Evolutionary conservation across 2,329 filamentous ascomycete species (phyloP), one percentile per base, ranked within the genome.

Genomic region (Pyrenophora seminiperda): DNA sequence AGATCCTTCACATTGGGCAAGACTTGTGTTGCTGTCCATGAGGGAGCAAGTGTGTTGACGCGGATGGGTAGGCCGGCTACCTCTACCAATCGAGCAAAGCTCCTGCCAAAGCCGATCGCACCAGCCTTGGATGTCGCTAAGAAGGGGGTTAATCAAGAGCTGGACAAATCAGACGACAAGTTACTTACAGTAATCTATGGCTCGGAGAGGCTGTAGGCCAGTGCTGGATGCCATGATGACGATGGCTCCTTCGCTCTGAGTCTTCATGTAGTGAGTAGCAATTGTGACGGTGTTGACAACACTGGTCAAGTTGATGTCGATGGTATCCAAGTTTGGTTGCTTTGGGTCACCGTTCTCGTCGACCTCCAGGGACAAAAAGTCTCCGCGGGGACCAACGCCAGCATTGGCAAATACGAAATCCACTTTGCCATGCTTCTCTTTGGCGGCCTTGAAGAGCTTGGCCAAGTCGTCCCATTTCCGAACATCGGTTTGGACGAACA

Each of bases 351-450:
- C 80, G n/a, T 75, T 74, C 15, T 73, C 76, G 41, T 83, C 79
- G 7, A 79, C 66, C n/a, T 76, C 74, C 2, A 75, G 71, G 3
- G 72, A 71, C 2, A 83, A 54, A 54, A 81, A 83, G 58, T 80
- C 66, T 2, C 73, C 73, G 3, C 73, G 73, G 7, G 78, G 76
- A 0, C 71, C 72, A 22, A 85, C 70, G 13, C 83, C 83, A 0
- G 83, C 83, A 56, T 86, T 86, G 44, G 76, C 75, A 49, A 79
- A 78, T 29, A 78, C 76, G 52, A 77, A 76, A 56, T 81, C 76
- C 36, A 81, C 74, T 4, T 68, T 68, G 2, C 72, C 73, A 53
- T 75, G 71, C 24, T 63, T 66, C 9, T 76, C 68, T 49, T 77
- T 76, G 2, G 81, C 70, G 46, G 74, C 66, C 46, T 79, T 78